Percentiles rank a stretch among this genome's conserved stretches.
phyloP scores from a whole-genome alignment of 2,329 filamentous ascomycete species.

The Botrytis byssoidea region DNA sequence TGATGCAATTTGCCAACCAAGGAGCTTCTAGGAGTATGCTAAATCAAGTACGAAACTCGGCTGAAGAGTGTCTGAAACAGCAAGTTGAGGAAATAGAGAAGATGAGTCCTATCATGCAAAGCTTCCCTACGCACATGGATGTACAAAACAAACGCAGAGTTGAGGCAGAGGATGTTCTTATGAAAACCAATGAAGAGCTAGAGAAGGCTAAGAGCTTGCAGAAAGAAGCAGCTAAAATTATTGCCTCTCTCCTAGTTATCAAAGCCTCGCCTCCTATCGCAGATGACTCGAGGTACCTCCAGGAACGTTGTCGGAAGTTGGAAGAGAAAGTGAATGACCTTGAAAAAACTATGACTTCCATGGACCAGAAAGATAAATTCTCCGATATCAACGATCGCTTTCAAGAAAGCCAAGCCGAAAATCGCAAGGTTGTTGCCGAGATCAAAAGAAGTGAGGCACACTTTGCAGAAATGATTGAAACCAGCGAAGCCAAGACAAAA shows the following conservation, averaged over 20 bases:
- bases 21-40: background rate
- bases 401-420: background rate
- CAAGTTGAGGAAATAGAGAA: background rate
- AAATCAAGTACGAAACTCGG: background rate
- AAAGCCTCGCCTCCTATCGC: background rate
- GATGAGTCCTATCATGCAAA: background rate
- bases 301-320: background rate
- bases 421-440: background rate
- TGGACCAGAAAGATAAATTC: background rate
- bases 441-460: background rate
- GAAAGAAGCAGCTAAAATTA: background rate
- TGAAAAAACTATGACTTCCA: background rate
- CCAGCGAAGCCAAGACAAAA: background rate
- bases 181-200: background rate
- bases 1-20: conserved; percentile 1
- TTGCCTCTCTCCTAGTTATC: background rate
- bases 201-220: background rate
- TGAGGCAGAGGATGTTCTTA: background rate
- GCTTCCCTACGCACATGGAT: background rate
- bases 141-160: background rate
- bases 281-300: background rate
- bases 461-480: background rate
- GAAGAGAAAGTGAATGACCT: background rate
- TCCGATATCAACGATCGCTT: background rate
- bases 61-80: background rate